These are phyloP conservation scores for Phyllosticta paracitricarpa DNA, from an alignment of 2,329 filamentous ascomycete species.

Conservation along the genomic window DNA sequence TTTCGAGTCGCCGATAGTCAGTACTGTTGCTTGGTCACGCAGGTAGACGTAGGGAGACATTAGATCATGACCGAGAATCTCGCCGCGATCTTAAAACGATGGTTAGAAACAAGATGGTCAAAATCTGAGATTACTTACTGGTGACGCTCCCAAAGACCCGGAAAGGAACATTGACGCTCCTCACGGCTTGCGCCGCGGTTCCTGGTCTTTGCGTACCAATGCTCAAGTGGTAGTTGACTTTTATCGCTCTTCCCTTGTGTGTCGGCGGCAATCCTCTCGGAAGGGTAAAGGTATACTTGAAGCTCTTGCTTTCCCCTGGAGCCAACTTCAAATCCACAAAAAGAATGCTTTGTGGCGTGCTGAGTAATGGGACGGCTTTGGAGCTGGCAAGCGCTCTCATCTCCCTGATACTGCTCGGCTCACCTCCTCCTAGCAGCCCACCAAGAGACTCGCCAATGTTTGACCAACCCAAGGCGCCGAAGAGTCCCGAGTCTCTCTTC, in stretches of 20 bases:
- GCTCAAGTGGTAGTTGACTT: constrained; percentile 82
- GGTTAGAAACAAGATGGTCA: constrained; percentile 15
- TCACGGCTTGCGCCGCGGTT: constrained; percentile 63
- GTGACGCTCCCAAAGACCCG: constrained; percentile 90
- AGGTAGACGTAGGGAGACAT: constrained; percentile 90
- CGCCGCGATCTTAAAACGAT: constrained; percentile 50
- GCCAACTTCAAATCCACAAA: constrained; percentile 86
- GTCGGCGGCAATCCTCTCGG: constrained; percentile 84
- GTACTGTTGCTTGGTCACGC: constrained; percentile 61
- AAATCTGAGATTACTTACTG: constrained; percentile 33
- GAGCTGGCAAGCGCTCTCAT: constrained; percentile 84
- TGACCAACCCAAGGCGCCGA: constrained; percentile 80
- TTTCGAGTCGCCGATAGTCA: constrained; percentile 31
- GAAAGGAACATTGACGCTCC: constrained; percentile 87
- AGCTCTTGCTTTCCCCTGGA: constrained; percentile 81
- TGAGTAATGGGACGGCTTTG: constrained; percentile 81
- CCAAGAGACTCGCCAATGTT: constrained; percentile 79
- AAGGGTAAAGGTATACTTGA: constrained; percentile 75
- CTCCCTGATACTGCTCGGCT: constrained; percentile 88
- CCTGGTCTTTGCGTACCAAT: constrained; percentile 85
- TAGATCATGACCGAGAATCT: constrained; percentile 84
- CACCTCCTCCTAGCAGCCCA: constrained; percentile 73
- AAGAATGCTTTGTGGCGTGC: constrained; percentile 86
- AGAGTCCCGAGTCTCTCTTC: constrained; percentile 68
- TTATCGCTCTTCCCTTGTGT: constrained; percentile 85